phyloP scores from a whole-genome alignment of 176 grass and related monocot genomes.

The Triticum timopheevii region DNA sequence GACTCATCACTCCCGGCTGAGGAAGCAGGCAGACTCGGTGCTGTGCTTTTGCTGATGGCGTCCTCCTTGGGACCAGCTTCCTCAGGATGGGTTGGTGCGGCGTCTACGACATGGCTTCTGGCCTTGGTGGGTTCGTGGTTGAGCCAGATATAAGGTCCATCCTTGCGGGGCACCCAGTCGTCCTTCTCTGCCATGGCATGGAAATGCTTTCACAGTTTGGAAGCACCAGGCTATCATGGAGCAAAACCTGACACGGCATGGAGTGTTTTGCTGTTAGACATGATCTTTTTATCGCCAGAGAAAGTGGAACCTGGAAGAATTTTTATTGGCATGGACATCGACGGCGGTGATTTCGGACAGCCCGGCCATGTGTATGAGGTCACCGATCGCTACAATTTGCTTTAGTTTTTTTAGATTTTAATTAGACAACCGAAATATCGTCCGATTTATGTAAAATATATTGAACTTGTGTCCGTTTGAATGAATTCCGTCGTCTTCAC shows the following conservation, averaged over 20 bases:
- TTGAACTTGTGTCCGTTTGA: too few species aligned
- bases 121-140: constrained; percentile 48
- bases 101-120: constrained; percentile 11
- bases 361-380: too few species aligned
- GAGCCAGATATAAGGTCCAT: constrained; percentile 76
- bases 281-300: too few species aligned
- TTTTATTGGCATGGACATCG: too few species aligned
- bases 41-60: constrained; percentile 25
- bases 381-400: too few species aligned
- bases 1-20: constrained; percentile 40
- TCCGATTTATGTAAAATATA: too few species aligned
- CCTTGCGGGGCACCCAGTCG: constrained; percentile 77
- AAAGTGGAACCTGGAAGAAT: too few species aligned
- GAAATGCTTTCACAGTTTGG: constrained; percentile 90
- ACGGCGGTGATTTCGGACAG: too few species aligned
- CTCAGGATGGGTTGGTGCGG: constrained; percentile 23
- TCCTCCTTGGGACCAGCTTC: constrained; percentile 36
- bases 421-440: too few species aligned
- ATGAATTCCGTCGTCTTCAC: too few species aligned
- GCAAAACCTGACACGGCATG: constrained; percentile 46
- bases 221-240: constrained; percentile 66
- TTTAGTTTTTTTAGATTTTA: too few species aligned
- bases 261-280: constrained; percentile 15
- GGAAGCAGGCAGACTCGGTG: not conserved
- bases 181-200: constrained; percentile 79